phyloP scores from a whole-genome alignment of 345 rosid genomes.

The Cardiospermum halicacabum region DNA sequence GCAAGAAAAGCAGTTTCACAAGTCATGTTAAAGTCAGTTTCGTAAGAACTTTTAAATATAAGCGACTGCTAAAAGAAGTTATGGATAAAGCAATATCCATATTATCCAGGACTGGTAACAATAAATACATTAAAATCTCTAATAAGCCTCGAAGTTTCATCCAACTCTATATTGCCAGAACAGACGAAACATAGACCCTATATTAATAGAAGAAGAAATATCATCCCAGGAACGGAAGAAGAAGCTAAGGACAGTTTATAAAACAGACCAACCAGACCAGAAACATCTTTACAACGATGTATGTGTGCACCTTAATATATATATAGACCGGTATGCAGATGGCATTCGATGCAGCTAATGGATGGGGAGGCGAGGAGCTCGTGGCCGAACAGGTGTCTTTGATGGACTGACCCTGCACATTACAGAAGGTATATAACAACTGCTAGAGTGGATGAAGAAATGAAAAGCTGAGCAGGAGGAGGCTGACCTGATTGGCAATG shows the following conservation, averaged over 20 bases:
- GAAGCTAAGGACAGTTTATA: constrained; percentile 14
- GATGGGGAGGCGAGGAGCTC: constrained; percentile 69
- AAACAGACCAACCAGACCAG: constrained; percentile 25
- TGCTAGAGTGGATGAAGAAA: background rate
- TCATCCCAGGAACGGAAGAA: constrained; percentile 12
- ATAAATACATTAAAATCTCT: constrained; percentile 19
- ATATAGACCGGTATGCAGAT: constrained; percentile 16
- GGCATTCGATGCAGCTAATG: constrained; percentile 32
- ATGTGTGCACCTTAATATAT: constrained; percentile 28
- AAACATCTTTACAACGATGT: constrained; percentile 34
- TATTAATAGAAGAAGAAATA: constrained; percentile 12
- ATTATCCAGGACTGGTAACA: background rate
- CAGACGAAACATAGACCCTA: constrained; percentile 26
- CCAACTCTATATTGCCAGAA: constrained; percentile 33
- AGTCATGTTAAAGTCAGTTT: background rate
- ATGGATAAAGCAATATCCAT: constrained; percentile 10
- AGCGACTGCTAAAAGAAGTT: constrained; percentile 9
- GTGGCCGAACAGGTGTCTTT: constrained; percentile 97
- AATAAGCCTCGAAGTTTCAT: constrained; percentile 33
- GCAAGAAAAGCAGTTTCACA: background rate
- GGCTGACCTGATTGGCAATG: constrained; percentile 79
- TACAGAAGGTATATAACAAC: constrained; percentile 8
- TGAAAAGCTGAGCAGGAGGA: background rate
- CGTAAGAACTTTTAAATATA: constrained; percentile 10
- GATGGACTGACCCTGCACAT: constrained; percentile 87